These are phyloP conservation scores for Hemileia vastatrix DNA, from an alignment of 1,284 basidiomycete species.

Conservation along the genomic window DNA sequence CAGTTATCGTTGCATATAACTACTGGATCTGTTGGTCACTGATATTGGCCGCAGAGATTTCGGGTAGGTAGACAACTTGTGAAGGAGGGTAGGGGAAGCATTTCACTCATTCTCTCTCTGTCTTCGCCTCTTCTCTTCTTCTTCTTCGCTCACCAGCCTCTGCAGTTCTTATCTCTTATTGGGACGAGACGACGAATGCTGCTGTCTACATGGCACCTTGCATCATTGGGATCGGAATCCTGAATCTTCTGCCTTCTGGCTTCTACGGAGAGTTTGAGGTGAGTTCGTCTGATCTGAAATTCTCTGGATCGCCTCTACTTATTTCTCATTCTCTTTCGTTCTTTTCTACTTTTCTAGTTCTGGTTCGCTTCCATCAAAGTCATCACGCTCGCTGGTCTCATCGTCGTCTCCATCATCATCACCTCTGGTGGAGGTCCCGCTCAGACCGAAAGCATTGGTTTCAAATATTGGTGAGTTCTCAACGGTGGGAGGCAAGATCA, in stretches of 20 bases:
- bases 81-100: too few species aligned
- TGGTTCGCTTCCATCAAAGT: constrained; percentile 13
- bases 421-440: constrained; percentile 62
- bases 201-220: not conserved
- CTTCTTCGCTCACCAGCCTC: not conserved
- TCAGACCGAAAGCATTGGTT: constrained; percentile 47
- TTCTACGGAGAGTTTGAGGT: too few species aligned
- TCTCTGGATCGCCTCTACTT: not conserved
- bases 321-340: not conserved
- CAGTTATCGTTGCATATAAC: constrained; percentile 33
- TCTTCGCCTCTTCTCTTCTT: not conserved
- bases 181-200: not conserved
- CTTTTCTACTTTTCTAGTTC: not conserved
- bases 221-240: not conserved
- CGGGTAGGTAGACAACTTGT: too few species aligned
- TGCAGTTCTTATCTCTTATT: not conserved
- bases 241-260: too few species aligned
- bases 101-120: too few species aligned
- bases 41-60: too few species aligned
- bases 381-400: constrained; percentile 48
- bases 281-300: too few species aligned
- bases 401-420: constrained; percentile 57
- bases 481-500: too few species aligned
- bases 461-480: constrained; percentile 31
- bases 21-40: constrained; percentile 22